Percentiles rank a stretch among this genome's conserved stretches.
Conservation (phyloP, 73 alveolate species). For the Tetrahymena thermophila region DNA sequence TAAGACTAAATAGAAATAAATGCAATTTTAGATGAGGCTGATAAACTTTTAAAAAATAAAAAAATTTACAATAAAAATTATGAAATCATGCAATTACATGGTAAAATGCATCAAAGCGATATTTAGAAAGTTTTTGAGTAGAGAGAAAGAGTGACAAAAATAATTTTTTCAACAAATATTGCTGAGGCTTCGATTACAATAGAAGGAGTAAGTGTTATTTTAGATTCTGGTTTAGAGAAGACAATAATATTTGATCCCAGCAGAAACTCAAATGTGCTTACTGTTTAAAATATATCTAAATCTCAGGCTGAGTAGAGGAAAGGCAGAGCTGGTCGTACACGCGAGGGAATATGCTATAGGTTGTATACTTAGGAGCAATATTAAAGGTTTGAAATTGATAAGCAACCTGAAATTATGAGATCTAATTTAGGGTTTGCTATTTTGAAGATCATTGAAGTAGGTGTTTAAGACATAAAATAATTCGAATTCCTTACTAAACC, state of each 20-base stretch:
- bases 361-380: conserved; percentile 46
- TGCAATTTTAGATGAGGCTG: background rate
- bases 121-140: background rate
- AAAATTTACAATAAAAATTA: background rate
- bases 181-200: conserved; percentile 93
- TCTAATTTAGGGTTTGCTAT: conserved; percentile 48
- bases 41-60: background rate
- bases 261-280: conserved; percentile 70
- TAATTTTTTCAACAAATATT: conserved; percentile 61
- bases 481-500: conserved; percentile 87
- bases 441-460: conserved; percentile 50
- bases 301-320: conserved; percentile 55
- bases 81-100: background rate
- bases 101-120: background rate
- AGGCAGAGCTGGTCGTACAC: conserved; percentile 65
- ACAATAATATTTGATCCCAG: conserved; percentile 60
- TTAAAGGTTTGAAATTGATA: conserved; percentile 1
- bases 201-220: conserved; percentile 64
- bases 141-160: conserved; percentile 2
- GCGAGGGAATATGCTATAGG: conserved; percentile 57
- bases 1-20: background rate
- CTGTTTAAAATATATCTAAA: conserved; percentile 54
- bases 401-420: conserved; percentile 53
- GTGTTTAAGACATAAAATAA: conserved; percentile 58
- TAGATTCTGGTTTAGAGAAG: conserved; percentile 76